phyloP scores from a whole-genome alignment of 169 alveolate genomes.

The Plasmodium gallinaceum region DNA sequence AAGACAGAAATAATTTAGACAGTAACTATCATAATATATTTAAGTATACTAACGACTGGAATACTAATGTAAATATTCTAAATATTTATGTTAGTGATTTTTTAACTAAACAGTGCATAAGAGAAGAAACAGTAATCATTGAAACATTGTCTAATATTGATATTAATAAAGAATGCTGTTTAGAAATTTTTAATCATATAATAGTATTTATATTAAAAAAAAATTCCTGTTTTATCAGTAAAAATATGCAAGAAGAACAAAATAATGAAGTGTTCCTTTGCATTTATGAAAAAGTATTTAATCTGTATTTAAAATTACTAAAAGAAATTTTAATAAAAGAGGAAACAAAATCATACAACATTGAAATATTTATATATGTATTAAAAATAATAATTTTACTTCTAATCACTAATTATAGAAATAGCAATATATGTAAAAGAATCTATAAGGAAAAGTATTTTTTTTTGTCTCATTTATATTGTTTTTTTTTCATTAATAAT shows the following conservation, averaged over 20 bases:
- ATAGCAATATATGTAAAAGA: slow-evolving; percentile 61
- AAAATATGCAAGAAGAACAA: not conserved
- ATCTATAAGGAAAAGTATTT: slow-evolving; percentile 47
- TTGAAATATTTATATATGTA: slow-evolving; percentile 41
- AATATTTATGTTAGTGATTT: slow-evolving; percentile 46
- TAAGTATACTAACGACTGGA: slow-evolving; percentile 47
- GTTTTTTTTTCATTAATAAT: slow-evolving; percentile 63
- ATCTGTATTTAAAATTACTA: slow-evolving; percentile 36
- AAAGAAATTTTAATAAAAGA: slow-evolving; percentile 55
- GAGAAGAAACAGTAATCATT: slow-evolving; percentile 29
- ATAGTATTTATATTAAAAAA: slow-evolving; percentile 32
- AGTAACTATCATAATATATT: slow-evolving; percentile 18
- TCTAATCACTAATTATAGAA: slow-evolving; percentile 48
- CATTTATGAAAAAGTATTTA: slow-evolving; percentile 34
- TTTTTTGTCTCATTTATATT: slow-evolving; percentile 49
- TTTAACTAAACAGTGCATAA: slow-evolving; percentile 6
- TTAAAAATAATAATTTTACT: slow-evolving; percentile 64
- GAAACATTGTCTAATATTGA: not conserved
- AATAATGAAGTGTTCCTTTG: slow-evolving; percentile 8
- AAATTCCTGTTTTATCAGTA: not conserved
- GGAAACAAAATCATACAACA: slow-evolving; percentile 13
- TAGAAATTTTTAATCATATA: slow-evolving; percentile 18
- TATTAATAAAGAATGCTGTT: slow-evolving; percentile 14
- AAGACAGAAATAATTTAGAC: not conserved
- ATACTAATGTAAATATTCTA: slow-evolving; percentile 33